These are phyloP conservation scores for Botrytis deweyae DNA, from an alignment of 2,329 filamentous ascomycete genomes.

Conservation along the genomic window DNA sequence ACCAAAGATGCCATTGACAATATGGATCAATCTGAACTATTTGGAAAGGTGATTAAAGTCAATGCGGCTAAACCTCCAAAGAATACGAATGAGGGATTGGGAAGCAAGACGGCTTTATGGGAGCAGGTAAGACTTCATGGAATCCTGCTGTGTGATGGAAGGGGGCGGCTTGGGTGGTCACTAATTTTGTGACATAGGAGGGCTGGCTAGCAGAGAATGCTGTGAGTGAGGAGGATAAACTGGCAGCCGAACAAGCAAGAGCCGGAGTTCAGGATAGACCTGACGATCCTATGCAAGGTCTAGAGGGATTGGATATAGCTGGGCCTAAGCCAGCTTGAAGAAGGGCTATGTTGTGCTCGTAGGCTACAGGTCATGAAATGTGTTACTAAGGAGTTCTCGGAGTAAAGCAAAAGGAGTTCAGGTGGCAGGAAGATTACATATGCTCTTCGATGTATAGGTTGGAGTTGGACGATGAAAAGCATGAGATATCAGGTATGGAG, in stretches of 20 bases:
- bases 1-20: constrained; percentile 97
- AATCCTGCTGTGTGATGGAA: neutral
- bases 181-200: constrained; percentile 60
- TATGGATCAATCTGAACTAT: constrained; percentile 96
- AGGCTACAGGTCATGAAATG: constrained; percentile 17
- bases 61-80: constrained; percentile 90
- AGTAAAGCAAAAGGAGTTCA: constrained; percentile 24
- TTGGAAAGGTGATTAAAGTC: constrained; percentile 88
- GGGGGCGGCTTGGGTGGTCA: neutral
- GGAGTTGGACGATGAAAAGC: neutral
- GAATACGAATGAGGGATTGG: constrained; percentile 80
- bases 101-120: constrained; percentile 94
- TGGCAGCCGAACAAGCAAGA: constrained; percentile 56
- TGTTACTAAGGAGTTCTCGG: constrained; percentile 30
- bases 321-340: constrained; percentile 76
- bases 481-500: constrained; percentile 13
- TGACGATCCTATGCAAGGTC: constrained; percentile 90
- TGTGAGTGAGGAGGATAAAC: constrained; percentile 74
- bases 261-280: constrained; percentile 53
- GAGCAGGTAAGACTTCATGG: constrained; percentile 71
- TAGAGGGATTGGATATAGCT: constrained; percentile 90
- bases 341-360: neutral
- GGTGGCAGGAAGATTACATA: neutral
- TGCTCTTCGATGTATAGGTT: neutral
- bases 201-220: constrained; percentile 89